Evolutionary conservation across 495 filamentous ascomycete species (phyloP), one percentile per base, ranked within the genome.

Genomic region (Penicillium tannophilum): DNA sequence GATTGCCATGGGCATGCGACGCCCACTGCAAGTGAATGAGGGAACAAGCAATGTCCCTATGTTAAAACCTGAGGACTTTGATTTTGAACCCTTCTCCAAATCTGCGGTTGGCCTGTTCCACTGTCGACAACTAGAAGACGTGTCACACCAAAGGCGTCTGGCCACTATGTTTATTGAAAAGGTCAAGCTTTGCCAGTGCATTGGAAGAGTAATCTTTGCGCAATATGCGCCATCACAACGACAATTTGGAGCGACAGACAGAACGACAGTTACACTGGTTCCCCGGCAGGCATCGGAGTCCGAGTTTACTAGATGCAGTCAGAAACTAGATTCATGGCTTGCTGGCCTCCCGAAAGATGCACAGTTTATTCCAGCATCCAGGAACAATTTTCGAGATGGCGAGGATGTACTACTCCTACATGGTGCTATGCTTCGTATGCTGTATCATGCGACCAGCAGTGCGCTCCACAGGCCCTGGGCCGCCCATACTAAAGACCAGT

Each of bases 161-260:
- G 90, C 90, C 14, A 79, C 84, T 39, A 88, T 96, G 88, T 96
- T 91, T 72, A 90, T 96, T 58, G 87, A 90, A 54, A 93, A 93
- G 67, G 86, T 89, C 3, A 92, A 92, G 66, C 83, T 96, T 19
- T 93, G 89, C 66, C 80, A 91, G 52, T 88, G 86, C 71, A 89
- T 96, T 68, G 88, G 87, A 60, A 82, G 89, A 60, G 90, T 96
- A 58, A 76, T 96, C 14, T 85, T 86, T 54, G 86, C 88, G 16
- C 92, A 95, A 64, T 96, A 96, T 68, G 90, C 88, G 3, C 73
- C 76, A 4, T 78, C 75, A 4, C 74, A 90, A 85, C 52, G 76
- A 84, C 61, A 88, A 83, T 75, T 85, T 82, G 71, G 83, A 79
- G 66, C 86, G 82, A 79, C 80, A 17, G 87, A 84, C 6, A 78